phyloP scores from a whole-genome alignment of 495 filamentous ascomycete species.

The Apodospora peruviana region DNA sequence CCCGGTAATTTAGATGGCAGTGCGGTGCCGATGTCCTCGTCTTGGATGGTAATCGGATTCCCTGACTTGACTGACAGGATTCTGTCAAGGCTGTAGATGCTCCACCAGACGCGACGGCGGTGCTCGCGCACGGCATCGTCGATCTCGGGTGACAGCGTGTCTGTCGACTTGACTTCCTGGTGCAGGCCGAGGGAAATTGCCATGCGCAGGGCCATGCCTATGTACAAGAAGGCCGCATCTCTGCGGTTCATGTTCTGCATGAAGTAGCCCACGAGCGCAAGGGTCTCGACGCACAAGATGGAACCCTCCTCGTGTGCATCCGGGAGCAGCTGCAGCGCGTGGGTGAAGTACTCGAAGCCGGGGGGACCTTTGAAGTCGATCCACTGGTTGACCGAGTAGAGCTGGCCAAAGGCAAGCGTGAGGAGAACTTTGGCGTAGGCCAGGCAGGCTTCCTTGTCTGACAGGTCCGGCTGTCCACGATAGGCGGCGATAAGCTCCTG shows the following conservation, averaged over 20 bases:
- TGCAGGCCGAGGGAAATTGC: conserved; percentile 48
- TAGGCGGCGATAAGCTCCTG: conserved; percentile 36
- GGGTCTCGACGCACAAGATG: conserved; percentile 45
- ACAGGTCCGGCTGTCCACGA: conserved; percentile 12
- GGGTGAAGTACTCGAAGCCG: conserved; percentile 46
- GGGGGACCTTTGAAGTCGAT: conserved; percentile 43
- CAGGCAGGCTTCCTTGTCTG: conserved; percentile 21
- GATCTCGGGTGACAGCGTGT: background rate
- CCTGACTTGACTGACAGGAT: conserved; percentile 45
- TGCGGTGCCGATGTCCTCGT: conserved; percentile 43
- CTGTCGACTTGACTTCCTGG: conserved; percentile 32
- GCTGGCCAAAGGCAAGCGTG: conserved; percentile 46
- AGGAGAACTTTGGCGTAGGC: conserved; percentile 32
- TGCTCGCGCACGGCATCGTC: conserved; percentile 28
- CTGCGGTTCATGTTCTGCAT: conserved; percentile 48
- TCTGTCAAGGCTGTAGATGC: conserved; percentile 46
- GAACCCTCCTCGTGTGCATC: conserved; percentile 47
- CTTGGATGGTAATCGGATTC: conserved; percentile 45
- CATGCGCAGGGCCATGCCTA: conserved; percentile 47
- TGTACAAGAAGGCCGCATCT: conserved; percentile 46
- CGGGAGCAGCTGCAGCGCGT: conserved; percentile 42
- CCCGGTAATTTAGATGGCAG: conserved; percentile 28
- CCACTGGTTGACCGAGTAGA: conserved; percentile 50
- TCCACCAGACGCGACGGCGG: conserved; percentile 48
- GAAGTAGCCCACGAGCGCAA: conserved; percentile 48